Evolutionary conservation across 2,329 filamentous ascomycete species (phyloP), one percentile per base, ranked within the genome.

Genomic region (Grosmannia penicillata): DNA sequence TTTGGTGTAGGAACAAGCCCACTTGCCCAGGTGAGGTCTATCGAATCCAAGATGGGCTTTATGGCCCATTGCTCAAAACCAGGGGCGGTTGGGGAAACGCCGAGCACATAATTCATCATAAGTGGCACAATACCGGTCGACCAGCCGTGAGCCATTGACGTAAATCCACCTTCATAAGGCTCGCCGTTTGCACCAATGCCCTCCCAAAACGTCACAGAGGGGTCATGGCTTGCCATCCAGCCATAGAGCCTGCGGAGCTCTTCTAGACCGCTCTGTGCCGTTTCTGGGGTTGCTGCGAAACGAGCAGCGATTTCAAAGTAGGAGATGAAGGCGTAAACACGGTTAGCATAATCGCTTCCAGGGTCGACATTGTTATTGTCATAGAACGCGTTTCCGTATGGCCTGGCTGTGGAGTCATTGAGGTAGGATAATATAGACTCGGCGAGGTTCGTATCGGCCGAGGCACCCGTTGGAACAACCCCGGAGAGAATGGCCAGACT

Each of bases 271-370:
- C 43, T 43, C 23, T 42, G 38, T 3, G 40, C 35, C 4, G 40
- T 34, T 13, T 19, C 14, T 13, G 37, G 25, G 3, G 48, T 42
- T 4, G 45, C 38, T 13, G 26, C 27, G 45, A 70, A 68, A 9
- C 66, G 61, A 11, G 66, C 66, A n/a, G 59, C 56, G 15, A 66
- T 54, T 51, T 70, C 67, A 44, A 70, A 70, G 48, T 66, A 70
- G 2, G 66, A 69, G 15, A 64, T 59, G 43, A 70, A 69, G 3
- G 67, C 56, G 39, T 70, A 70, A 4, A 70, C 66, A 11, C 65
- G 57, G 36, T 62, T 49, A 3, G 57, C 57, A 46, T 60, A 67
- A 1, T 55, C 59, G 0, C 43, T 44, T 1, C 46, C 48, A 0
- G 53, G 45, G 6, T 42, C 46, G 6, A 67, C 48, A 4, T 53